A percentile compares a stretch with the other conserved stretches of the same genome.
phyloP scores from a whole-genome alignment of 106 monocot genomes.

The Allium fistulosum region DNA sequence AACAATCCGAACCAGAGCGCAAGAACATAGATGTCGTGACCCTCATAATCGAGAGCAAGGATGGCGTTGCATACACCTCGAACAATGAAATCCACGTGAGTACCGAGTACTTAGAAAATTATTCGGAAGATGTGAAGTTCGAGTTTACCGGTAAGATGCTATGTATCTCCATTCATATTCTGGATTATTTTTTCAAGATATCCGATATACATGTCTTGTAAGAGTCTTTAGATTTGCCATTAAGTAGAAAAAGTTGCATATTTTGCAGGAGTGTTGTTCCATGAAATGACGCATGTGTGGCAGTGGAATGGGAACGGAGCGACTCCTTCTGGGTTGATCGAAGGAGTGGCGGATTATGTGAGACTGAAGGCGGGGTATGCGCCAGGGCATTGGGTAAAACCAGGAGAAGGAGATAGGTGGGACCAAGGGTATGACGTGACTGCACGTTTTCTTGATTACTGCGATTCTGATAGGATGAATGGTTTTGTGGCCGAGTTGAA shows the following conservation, averaged over 20 bases:
- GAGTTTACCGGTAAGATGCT: constrained; percentile 20
- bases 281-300: constrained; percentile 59
- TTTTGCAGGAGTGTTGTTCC: constrained; percentile 45
- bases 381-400: constrained; percentile 34
- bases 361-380: constrained; percentile 42
- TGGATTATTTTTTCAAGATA: no score
- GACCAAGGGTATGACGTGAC: constrained; percentile 43
- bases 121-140: constrained; percentile 24
- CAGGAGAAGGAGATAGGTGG: constrained; percentile 39
- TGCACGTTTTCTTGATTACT: no score
- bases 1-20: constrained; percentile 10
- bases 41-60: constrained; percentile 22
- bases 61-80: constrained; percentile 31
- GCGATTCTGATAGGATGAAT: no score
- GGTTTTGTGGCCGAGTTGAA: constrained; percentile 2
- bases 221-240: no score
- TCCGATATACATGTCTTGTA: no score
- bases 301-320: constrained; percentile 32
- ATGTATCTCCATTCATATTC: no score
- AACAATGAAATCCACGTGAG: constrained; percentile 36
- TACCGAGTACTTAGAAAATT: constrained; percentile 26
- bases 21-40: constrained; percentile 19
- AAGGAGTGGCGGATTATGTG: constrained; percentile 62
- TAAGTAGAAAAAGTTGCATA: no score
- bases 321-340: constrained; percentile 29